Evolutionary conservation across 2,329 filamentous ascomycete species (phyloP), one percentile per base, ranked within the genome.

Genomic region (Colletotrichum acutatum): DNA sequence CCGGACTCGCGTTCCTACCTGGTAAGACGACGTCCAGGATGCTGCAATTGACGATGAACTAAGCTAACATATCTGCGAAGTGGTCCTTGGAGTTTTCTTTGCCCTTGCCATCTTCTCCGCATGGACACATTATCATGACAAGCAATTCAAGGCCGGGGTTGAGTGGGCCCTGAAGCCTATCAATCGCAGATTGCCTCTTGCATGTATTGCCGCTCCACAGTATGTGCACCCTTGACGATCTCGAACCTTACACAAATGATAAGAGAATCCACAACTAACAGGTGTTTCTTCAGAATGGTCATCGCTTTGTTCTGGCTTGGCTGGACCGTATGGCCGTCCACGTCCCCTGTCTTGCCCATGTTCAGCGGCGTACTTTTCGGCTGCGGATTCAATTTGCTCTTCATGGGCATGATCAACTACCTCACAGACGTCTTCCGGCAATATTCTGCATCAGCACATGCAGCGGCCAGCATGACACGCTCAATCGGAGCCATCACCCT

Each of bases 151-250:
- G 11, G 77, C 76, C 1, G 80, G 80, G 3, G 77, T 76, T 2
- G 54, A 68, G n/a, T 82, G 81, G 81, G 78, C 81, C 3, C 75
- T 80, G 54, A 76, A 75, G 14, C 79, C 82, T 46, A 77, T 81
- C 4, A 77, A 76, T 72, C 66, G 86, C 78, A 49, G 83, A 80
- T 69, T 81, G 58, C 74, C 88, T 80, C 77, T 84, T 22, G 83
- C 82, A 2, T 91, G 91, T 5, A 88, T 90, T 71, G 90, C 90
- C 9, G 86, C 90, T n/a, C 90, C 90, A 0, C 90, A 91, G 80
- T 86, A 86, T 52, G 87, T 86, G 61, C 7, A 9, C 2, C 79
- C 8, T 4, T 3, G 2, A 1, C 5, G 5, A 9, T 9, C 26
- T 34, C 12, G 12, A 34, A 22, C 3, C 0, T 2, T 19, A 4